Percentiles rank a stretch among this genome's conserved stretches.
These are phyloP conservation scores for Salix dunnii DNA, from an alignment of 345 rosid genomes.

Conservation along the genomic window DNA sequence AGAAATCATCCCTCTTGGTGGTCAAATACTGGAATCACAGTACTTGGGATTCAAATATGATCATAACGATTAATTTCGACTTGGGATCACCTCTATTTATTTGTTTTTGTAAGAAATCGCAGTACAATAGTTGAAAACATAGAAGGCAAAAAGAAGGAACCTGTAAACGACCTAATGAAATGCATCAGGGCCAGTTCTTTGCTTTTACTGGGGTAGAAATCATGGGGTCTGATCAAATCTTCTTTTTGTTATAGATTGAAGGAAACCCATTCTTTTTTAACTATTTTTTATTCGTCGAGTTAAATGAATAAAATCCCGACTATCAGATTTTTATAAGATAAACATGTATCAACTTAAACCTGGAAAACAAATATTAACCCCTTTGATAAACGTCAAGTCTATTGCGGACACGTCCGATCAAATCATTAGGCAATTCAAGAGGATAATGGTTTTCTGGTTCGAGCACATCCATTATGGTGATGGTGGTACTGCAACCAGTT, in stretches of 20 bases:
- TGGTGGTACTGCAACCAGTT: neutral
- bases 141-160: neutral
- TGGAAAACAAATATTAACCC: no score
- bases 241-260: no score
- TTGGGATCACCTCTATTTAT: no score
- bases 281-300: no score
- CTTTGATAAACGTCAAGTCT: no score
- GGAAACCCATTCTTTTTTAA: no score
- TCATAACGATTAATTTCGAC: no score
- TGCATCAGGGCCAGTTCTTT: neutral
- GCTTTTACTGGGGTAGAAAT: neutral
- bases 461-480: neutral
- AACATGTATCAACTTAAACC: rapidly evolving
- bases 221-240: neutral
- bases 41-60: no score
- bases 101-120: neutral
- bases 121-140: neutral
- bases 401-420: neutral
- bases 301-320: no score
- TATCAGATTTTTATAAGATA: no score
- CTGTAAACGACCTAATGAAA: neutral
- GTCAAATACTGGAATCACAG: no score
- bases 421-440: neutral
- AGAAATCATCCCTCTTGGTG: no score
- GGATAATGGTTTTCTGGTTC: neutral